phyloP scores from a whole-genome alignment of 495 filamentous ascomycete species.

The Aspergillus asperescens region DNA sequence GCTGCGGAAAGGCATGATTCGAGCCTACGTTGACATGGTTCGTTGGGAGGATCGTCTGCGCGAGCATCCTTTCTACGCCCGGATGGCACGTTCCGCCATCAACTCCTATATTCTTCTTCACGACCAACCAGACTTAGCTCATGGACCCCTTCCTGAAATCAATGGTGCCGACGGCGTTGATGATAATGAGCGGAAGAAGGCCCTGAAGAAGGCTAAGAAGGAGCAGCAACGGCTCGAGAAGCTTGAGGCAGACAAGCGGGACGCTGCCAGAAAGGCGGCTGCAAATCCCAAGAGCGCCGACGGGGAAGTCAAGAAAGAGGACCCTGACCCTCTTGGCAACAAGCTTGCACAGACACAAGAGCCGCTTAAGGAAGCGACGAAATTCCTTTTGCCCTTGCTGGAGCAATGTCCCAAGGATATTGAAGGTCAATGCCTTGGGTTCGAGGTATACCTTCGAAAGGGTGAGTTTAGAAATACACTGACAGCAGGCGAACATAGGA shows the following conservation, averaged over 20 bases:
- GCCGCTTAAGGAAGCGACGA: conserved; percentile 79
- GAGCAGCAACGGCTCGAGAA: conserved; percentile 81
- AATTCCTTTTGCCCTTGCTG: conserved; percentile 75
- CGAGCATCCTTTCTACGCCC: conserved; percentile 86
- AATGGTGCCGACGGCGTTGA: conserved; percentile 56
- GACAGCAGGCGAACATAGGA: not conserved
- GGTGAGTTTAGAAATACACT: conserved; percentile 46
- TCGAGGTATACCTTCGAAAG: conserved; percentile 79
- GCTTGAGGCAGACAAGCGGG: conserved; percentile 76
- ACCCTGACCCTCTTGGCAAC: conserved; percentile 77
- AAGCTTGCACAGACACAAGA: conserved; percentile 73
- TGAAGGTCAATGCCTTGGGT: conserved; percentile 75
- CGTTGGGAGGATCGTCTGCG: conserved; percentile 89
- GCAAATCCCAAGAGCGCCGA: conserved; percentile 49
- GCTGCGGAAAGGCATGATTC: conserved; percentile 86
- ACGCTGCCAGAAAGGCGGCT: conserved; percentile 37
- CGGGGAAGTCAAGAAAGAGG: conserved; percentile 66
- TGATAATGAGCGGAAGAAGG: conserved; percentile 79
- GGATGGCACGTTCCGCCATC: conserved; percentile 79
- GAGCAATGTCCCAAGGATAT: conserved; percentile 78
- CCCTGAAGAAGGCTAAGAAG: conserved; percentile 89
- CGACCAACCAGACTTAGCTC: conserved; percentile 66
- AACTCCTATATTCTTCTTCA: conserved; percentile 73
- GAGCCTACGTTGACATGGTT: conserved; percentile 93
- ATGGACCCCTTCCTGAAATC: conserved; percentile 42